Base-by-base conservation (phyloP, 768 basidiomycete species). In the Mrakia frigida region DNA sequence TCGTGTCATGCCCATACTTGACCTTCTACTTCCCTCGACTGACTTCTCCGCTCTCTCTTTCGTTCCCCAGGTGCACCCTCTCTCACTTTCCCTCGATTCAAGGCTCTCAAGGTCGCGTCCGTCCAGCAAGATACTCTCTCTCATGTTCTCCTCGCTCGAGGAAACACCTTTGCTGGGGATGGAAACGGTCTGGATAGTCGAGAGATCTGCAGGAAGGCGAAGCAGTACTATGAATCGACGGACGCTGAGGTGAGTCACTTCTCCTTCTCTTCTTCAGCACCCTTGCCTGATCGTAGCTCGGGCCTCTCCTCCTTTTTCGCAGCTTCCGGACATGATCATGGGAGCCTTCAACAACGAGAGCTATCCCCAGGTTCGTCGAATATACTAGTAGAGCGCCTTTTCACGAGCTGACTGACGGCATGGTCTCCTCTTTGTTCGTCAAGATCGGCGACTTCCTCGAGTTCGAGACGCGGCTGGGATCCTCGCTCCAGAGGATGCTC, bases 41-140 rank as follows among this genome's bases (percentile, higher is more conserved):
- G 43, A 39, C 52, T 63, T n/a, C 59, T 41, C 76, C 52, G 14
- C 39, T 74, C 59, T 60, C 0, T 37, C 73, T 68, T 63, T 59
- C 13, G 31, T 41, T n/a, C 52, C 78, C 28, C 50, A 93, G 93
- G 91, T 75, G 90, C 91, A 23, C 86, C 92, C 0, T 87, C 88
- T 6, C 83, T 88, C 59, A 90, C 92, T 4, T 79, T 93, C 78
- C 90, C 92, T 73, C 92, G 94, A 80, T 95, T 93, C 81, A 88
- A 89, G 39, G 84, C 85, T 33, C 86, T 95, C 85, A 88, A 89
- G 77, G 85, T 92, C 78, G 94, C 94, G 82, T 91, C 92, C 80
- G 87, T 95, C 33, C 93, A 96, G 82, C 88, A 90, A 75, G 94
- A 97, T 80, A 96, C 94, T 0, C 85, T 97, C 11, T 92, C 92